Evolutionary conservation across 768 basidiomycete species (phyloP).

Genomic region (Crucibulum laeve): DNA sequence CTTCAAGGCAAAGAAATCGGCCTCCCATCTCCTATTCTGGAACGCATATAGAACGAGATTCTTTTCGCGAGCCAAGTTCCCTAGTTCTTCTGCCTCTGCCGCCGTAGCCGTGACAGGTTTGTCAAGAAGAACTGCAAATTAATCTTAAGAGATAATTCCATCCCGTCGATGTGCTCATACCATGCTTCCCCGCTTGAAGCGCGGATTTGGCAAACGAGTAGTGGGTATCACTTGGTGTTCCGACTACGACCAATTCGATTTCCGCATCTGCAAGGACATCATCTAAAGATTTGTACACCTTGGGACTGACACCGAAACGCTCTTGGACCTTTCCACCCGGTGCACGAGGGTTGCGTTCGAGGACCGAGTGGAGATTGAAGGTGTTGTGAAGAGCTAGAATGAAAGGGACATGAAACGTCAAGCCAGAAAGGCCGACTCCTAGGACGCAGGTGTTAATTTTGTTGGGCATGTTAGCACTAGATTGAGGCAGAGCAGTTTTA

Average conservation of each 20-base stretch:
- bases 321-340: constrained; percentile 62
- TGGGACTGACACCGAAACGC: constrained; percentile 53
- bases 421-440: constrained; percentile 71
- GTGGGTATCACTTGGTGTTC: constrained; percentile 74
- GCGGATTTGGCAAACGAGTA: constrained; percentile 61
- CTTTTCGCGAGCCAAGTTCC: constrained; percentile 52
- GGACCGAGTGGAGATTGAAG: constrained; percentile 70
- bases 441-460: constrained; percentile 70
- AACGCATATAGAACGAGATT: constrained; percentile 64
- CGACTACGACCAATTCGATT: constrained; percentile 66
- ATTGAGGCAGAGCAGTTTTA: too few species aligned
- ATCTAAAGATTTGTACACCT: constrained; percentile 58
- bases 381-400: constrained; percentile 65
- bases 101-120: constrained; percentile 70
- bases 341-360: constrained; percentile 63
- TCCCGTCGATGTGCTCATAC: constrained; percentile 25
- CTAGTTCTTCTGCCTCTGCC: constrained; percentile 57
- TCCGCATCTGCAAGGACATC: constrained; percentile 57
- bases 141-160: not conserved
- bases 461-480: constrained; percentile 25
- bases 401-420: constrained; percentile 81
- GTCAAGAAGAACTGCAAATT: constrained; percentile 62
- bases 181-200: constrained; percentile 69
- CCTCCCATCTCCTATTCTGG: constrained; percentile 77
- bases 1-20: constrained; percentile 68